These are phyloP conservation scores for Boletus subparvulus DNA, from an alignment of 768 basidiomycete genomes.

Conservation along the genomic window DNA sequence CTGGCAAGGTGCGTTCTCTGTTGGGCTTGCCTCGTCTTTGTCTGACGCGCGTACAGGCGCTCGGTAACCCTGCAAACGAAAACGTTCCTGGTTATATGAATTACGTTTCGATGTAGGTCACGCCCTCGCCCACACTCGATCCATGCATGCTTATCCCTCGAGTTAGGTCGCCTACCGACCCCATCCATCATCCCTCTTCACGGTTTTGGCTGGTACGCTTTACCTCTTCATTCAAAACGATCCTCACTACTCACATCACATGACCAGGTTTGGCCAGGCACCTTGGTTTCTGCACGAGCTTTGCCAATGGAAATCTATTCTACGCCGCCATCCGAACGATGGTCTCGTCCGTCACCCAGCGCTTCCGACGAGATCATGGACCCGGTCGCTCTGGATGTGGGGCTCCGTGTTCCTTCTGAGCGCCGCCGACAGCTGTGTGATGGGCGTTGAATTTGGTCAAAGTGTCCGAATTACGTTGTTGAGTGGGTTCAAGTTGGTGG, in stretches of 20 bases:
- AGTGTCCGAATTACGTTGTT: slow-evolving; percentile 41
- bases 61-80: slow-evolving; percentile 14
- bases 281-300: slow-evolving; percentile 47
- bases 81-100: slow-evolving; percentile 25
- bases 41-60: slow-evolving; percentile 10
- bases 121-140: background rate
- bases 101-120: slow-evolving; percentile 19
- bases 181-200: slow-evolving; percentile 46
- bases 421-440: slow-evolving; percentile 51
- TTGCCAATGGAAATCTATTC: slow-evolving; percentile 26
- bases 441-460: slow-evolving; percentile 53
- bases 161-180: slow-evolving; percentile 43
- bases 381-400: slow-evolving; percentile 55
- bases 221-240: background rate
- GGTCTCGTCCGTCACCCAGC: slow-evolving; percentile 1
- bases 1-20: slow-evolving; percentile 33
- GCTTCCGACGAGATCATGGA: slow-evolving; percentile 43
- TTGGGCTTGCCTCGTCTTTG: background rate
- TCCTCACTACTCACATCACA: background rate
- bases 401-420: slow-evolving; percentile 46
- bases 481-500: slow-evolving; percentile 3
- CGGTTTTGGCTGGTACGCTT: slow-evolving; percentile 51
- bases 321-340: slow-evolving; percentile 4
- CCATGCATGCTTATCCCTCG: background rate
- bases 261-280: slow-evolving; percentile 26